These are phyloP conservation scores for Nigrospora sphaerica DNA, from an alignment of 2,329 filamentous ascomycete genomes.

Conservation along the genomic window DNA sequence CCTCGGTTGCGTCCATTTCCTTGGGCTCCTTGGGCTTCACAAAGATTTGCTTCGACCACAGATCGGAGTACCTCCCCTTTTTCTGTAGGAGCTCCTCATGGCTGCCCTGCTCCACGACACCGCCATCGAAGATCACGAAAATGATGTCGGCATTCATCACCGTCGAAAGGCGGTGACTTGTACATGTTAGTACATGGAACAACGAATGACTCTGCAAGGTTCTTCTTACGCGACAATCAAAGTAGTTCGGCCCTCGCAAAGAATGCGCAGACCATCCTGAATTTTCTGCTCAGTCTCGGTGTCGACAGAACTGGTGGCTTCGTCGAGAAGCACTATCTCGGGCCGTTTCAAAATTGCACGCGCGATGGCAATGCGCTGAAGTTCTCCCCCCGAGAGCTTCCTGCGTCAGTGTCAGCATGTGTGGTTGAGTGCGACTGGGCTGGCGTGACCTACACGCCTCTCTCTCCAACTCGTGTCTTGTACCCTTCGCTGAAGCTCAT, in stretches of 20 bases:
- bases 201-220: neutral
- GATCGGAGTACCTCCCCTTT: slow-evolving; percentile 54
- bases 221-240: slow-evolving; percentile 58
- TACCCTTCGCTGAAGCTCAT: slow-evolving; percentile 46
- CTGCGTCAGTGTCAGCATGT: slow-evolving; percentile 19
- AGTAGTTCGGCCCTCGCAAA: slow-evolving; percentile 56
- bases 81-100: slow-evolving; percentile 51
- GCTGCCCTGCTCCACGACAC: slow-evolving; percentile 55
- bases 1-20: slow-evolving; percentile 12
- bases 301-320: slow-evolving; percentile 69
- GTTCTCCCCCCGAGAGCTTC: slow-evolving; percentile 59
- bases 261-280: slow-evolving; percentile 50
- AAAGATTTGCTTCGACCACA: slow-evolving; percentile 60
- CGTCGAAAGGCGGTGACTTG: slow-evolving; percentile 60
- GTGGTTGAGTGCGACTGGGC: too few species aligned
- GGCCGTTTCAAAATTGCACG: slow-evolving; percentile 68
- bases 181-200: slow-evolving; percentile 7
- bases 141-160: slow-evolving; percentile 64
- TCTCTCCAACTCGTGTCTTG: slow-evolving; percentile 44
- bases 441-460: slow-evolving; percentile 32
- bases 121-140: slow-evolving; percentile 56
- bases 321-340: slow-evolving; percentile 70
- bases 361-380: slow-evolving; percentile 61
- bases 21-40: slow-evolving; percentile 38
- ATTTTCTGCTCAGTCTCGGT: slow-evolving; percentile 63